phyloP scores from a whole-genome alignment of 768 basidiomycete genomes.

The Podaxis rugospora region DNA sequence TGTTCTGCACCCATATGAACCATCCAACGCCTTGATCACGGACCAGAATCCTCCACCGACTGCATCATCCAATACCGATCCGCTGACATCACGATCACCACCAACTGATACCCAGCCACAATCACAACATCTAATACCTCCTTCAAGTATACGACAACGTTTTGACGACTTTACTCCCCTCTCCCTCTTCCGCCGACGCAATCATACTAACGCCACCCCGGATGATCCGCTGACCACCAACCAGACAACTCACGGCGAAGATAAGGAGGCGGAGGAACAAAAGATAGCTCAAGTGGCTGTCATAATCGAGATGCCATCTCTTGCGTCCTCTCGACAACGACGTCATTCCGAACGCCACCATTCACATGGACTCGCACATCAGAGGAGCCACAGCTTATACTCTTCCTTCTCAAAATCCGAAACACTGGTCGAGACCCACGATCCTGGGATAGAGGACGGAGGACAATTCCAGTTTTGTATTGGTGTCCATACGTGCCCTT shows the following conservation, averaged over 20 bases:
- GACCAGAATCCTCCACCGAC: background rate
- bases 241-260: background rate
- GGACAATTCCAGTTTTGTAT: slow-evolving; percentile 25
- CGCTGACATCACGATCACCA: background rate
- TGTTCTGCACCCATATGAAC: background rate
- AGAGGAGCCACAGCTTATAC: background rate
- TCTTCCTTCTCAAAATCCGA: slow-evolving; percentile 1
- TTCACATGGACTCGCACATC: background rate
- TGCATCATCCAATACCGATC: background rate
- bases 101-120: background rate
- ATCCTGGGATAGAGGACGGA: slow-evolving; percentile 9
- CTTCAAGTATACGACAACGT: background rate
- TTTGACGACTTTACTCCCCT: slow-evolving; percentile 3
- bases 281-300: slow-evolving; percentile 3
- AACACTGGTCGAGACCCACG: background rate
- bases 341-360: background rate
- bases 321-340: background rate
- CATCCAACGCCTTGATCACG: background rate
- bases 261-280: background rate
- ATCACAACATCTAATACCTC: background rate
- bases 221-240: background rate
- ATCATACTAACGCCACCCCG: slow-evolving; percentile 8
- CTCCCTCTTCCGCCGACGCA: slow-evolving; percentile 33
- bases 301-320: slow-evolving; percentile 6
- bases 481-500: slow-evolving; percentile 31